Percentiles rank a stretch among this genome's conserved stretches.
Conservation (phyloP, 1,284 basidiomycete species). For the Sporisorium graminicola region DNA sequence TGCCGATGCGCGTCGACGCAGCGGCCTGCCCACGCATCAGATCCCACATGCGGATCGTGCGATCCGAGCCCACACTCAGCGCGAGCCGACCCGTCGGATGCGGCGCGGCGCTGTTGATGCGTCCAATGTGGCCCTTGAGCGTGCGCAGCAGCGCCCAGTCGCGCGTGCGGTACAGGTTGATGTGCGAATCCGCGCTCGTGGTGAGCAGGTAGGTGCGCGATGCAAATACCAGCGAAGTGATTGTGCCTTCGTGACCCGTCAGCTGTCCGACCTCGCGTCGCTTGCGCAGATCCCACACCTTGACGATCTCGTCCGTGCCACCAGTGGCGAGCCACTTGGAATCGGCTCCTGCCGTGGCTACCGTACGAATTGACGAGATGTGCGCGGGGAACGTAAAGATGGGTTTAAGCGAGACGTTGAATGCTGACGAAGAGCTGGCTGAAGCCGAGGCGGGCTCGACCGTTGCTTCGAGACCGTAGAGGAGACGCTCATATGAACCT, state of each 20-base stretch:
- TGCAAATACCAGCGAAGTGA: conserved; percentile 88
- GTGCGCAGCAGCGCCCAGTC: conserved; percentile 92
- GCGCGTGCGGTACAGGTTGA: conserved; percentile 88
- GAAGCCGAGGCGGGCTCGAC: conserved; percentile 70
- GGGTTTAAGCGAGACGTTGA: conserved; percentile 74
- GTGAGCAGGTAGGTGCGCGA: conserved; percentile 89
- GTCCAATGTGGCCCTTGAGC: conserved; percentile 91
- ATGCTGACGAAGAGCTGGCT: conserved; percentile 21
- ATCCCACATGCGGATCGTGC: conserved; percentile 96
- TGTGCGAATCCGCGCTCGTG: conserved; percentile 81
- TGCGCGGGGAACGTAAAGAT: conserved; percentile 97
- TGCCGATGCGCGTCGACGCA: conserved; percentile 80
- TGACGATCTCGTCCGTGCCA: conserved; percentile 92
- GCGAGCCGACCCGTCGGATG: conserved; percentile 93
- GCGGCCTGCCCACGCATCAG: conserved; percentile 91
- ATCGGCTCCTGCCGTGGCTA: conserved; percentile 75
- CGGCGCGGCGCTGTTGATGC: conserved; percentile 87
- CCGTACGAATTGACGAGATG: conserved; percentile 88
- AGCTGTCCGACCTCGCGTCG: conserved; percentile 92
- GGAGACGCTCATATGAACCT: conserved; percentile 93
- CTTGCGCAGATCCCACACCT: conserved; percentile 94
- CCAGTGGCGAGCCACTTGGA: conserved; percentile 93
- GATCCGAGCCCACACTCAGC: conserved; percentile 89
- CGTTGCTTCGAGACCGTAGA: conserved; percentile 87
- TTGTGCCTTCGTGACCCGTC: conserved; percentile 92